Base-by-base conservation (phyloP, 2,329 filamentous ascomycete genomes). In the Xylaria sp. region DNA sequence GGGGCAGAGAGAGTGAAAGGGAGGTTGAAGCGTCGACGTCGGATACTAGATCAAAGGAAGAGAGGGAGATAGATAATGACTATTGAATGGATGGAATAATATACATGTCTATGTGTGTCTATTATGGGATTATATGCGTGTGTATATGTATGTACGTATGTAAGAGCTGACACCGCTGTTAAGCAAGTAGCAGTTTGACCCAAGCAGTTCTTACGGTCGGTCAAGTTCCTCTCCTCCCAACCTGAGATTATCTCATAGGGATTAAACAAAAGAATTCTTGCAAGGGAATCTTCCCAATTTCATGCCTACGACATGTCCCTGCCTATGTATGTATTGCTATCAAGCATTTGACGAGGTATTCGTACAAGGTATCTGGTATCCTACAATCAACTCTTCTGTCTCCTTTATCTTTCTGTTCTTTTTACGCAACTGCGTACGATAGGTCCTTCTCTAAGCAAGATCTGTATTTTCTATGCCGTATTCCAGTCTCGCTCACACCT, bases 361-460 rank as follows among this genome's bases (percentile, higher is more conserved):
- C 23, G 49, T 62, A 62, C 66, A 64, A 36, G 49, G 57, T 61
- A 59, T 64, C 55, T 56, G 7, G 51, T 64, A 48, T 67, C 61
- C 54, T 63, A 25, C 25, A 58, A 43, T 39, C 25, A 58, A 43
- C 39, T 51, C 64, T 25, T 8, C 15, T 1, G 1, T 36, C 33
- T 36, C 15, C 39, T 39, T 20, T 20, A 9, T 28, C 28, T 28
- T 56, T 39, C 31, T 23, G 51, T 31, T 31, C 10, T 9, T 2
- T 36, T 41, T 12, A 43, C 55, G 15, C 8, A 43, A 20, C n/a
- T 12, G 52, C 33, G 9, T 28, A 28, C 2, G 13, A 43, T 18
- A 33, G 41, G 12, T 1, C 36, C 20, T 4, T 5, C 8, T 12
- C 18, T 25, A n/a, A 18, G 12, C n/a, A 23, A 18, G 18, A 15